These are phyloP conservation scores for Monascus purpureus DNA, from an alignment of 495 filamentous ascomycete species.

Conservation along the genomic window DNA sequence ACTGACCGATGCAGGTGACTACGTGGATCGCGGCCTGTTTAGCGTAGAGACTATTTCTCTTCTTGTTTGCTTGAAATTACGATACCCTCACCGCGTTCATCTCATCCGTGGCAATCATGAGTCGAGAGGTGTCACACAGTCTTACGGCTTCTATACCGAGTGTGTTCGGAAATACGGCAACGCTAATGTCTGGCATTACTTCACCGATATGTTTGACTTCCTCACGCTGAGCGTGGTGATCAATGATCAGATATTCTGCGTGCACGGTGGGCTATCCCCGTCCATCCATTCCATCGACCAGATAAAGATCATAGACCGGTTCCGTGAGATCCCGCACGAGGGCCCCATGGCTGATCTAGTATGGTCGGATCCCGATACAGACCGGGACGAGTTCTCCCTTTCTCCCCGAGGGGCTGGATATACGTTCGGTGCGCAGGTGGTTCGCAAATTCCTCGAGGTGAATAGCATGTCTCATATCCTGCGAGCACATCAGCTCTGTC, in stretches of 20 bases:
- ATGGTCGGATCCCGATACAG: constrained; percentile 93
- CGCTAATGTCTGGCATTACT: constrained; percentile 98
- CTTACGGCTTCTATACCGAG: constrained; percentile 98
- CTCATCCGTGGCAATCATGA: constrained; percentile 96
- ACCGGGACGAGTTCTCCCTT: constrained; percentile 90
- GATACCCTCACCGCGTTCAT: constrained; percentile 84
- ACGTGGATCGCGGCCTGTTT: constrained; percentile 94
- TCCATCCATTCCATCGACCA: constrained; percentile 98
- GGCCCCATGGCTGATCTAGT: constrained; percentile 99
- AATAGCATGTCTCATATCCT: constrained; percentile 95
- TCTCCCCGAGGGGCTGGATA: constrained; percentile 91
- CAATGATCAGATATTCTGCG: constrained; percentile 97
- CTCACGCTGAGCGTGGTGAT: constrained; percentile 93
- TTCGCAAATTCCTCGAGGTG: constrained; percentile 92
- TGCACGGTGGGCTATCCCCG: constrained; percentile 88
- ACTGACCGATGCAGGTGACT: constrained; percentile 51
- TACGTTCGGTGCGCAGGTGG: constrained; percentile 92
- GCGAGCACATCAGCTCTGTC: constrained; percentile 90
- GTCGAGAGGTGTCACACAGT: constrained; percentile 92
- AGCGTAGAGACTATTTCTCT: constrained; percentile 95
- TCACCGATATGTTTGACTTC: constrained; percentile 99
- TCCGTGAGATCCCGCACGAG: constrained; percentile 95
- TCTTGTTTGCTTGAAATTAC: constrained; percentile 83
- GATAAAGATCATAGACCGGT: constrained; percentile 98
- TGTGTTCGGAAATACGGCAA: constrained; percentile 96